Evolutionary conservation across 1,284 basidiomycete species (phyloP).

Genomic region (Chalciporus sp.): DNA sequence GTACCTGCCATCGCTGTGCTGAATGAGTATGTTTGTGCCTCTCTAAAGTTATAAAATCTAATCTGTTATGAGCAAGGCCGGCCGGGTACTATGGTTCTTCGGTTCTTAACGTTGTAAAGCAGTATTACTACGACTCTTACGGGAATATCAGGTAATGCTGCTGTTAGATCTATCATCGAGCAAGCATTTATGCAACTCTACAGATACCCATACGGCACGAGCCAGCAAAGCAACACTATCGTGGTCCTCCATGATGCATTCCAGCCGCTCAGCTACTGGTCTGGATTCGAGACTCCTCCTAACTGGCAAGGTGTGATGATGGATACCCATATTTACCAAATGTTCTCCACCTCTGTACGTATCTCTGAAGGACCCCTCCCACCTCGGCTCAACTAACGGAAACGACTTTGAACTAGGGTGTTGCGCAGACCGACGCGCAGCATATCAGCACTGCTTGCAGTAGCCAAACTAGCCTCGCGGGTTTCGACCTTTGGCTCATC

Average conservation of each 20-base stretch:
- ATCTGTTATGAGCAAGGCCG: constrained; percentile 53
- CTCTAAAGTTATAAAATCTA: neutral
- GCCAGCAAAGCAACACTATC: constrained; percentile 60
- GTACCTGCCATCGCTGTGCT: constrained; percentile 77
- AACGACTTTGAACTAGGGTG: constrained; percentile 42
- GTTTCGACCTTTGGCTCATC: constrained; percentile 71
- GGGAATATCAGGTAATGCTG: constrained; percentile 67
- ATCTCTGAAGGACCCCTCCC: neutral
- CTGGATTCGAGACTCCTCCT: constrained; percentile 64
- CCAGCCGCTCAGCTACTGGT: constrained; percentile 76
- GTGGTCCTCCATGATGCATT: constrained; percentile 87
- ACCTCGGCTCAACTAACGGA: neutral
- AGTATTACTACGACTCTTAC: constrained; percentile 78
- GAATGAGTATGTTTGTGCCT: constrained; percentile 63
- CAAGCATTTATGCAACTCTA: constrained; percentile 10
- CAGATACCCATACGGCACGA: constrained; percentile 62
- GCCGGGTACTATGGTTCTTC: constrained; percentile 66
- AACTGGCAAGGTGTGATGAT: constrained; percentile 71
- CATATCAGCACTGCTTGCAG: constrained; percentile 72
- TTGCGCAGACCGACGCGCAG: constrained; percentile 51
- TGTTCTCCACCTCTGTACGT: constrained; percentile 67
- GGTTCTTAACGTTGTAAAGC: constrained; percentile 57
- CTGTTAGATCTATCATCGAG: neutral
- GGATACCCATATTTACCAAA: constrained; percentile 84
- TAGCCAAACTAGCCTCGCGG: constrained; percentile 46